phyloP scores from a whole-genome alignment of 345 rosid species.

The Eucalyptus curtisii region DNA sequence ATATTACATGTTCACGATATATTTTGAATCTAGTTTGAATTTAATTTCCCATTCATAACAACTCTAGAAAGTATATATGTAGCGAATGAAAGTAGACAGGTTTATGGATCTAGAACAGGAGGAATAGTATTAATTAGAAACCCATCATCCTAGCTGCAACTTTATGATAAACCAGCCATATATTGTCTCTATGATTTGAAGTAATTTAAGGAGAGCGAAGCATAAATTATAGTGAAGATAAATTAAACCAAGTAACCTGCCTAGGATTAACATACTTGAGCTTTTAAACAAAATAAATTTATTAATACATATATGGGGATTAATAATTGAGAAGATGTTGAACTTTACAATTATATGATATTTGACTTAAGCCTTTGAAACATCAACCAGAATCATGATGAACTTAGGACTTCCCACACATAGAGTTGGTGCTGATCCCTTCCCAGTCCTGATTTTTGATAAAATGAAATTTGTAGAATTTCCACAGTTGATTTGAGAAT shows the following conservation, averaged over 20 bases:
- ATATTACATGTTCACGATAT: not conserved
- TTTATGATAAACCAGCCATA: not conserved
- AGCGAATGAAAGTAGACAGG: not conserved
- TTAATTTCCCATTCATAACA: not conserved
- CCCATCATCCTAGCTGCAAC: not conserved
- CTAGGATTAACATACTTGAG: not conserved
- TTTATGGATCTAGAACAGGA: not conserved
- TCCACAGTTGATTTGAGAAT: not conserved
- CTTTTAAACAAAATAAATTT: not conserved
- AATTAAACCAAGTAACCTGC: not conserved
- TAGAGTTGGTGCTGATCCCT: not conserved
- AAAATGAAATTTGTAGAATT: not conserved
- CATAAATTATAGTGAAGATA: not conserved
- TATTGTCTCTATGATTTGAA: not conserved
- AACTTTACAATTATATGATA: not conserved
- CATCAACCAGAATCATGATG: not conserved
- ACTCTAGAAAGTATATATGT: not conserved
- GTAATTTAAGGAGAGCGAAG: not conserved
- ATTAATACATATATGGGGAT: not conserved
- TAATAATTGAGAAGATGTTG: not conserved
- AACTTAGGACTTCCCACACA: not conserved
- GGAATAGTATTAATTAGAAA: not conserved
- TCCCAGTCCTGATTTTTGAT: not conserved
- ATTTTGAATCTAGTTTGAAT: not conserved
- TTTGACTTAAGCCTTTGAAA: not conserved